These are phyloP conservation scores for Pseudogymnoascus sp. DNA, from an alignment of 2,329 filamentous ascomycete species.

Conservation along the genomic window DNA sequence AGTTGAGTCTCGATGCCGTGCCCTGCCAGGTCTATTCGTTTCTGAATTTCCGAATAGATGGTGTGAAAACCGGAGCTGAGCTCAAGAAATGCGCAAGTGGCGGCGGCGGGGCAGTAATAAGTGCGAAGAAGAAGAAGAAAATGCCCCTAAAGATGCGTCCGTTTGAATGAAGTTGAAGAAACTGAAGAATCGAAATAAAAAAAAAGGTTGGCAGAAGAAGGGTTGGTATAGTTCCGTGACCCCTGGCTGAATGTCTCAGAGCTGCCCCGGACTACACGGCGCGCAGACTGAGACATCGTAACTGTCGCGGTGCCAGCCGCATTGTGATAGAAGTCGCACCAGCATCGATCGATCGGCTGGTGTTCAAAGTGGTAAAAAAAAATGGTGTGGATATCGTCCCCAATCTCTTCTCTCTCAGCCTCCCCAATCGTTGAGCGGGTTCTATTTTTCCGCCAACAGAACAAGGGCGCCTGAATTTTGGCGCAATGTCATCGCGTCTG, in stretches of 20 bases:
- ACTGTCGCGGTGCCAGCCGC: constrained; percentile 1
- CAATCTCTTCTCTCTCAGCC: not conserved
- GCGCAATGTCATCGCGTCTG: not conserved
- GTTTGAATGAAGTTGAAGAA: constrained; percentile 1
- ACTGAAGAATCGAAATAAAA: not conserved
- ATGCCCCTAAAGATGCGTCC: not conserved
- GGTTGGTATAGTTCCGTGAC: not conserved
- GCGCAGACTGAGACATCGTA: not conserved
- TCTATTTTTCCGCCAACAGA: not conserved
- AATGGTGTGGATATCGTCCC: not conserved
- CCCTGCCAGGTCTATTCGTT: not conserved
- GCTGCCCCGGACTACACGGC: not conserved
- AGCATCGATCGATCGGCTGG: not conserved
- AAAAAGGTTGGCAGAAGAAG: constrained; percentile 3
- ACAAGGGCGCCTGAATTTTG: not conserved
- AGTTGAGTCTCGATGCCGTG: not conserved
- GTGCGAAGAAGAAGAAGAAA: not conserved
- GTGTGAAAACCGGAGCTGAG: not conserved
- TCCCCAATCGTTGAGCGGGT: not conserved
- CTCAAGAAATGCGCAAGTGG: constrained; percentile 2
- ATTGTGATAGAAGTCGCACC: not conserved
- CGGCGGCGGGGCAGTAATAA: not conserved
- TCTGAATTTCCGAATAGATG: not conserved
- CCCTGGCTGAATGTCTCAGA: not conserved
- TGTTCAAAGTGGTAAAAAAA: not conserved